Conservation (phyloP, 2,329 filamentous ascomycete genomes). For the Phialophora macrospora region DNA sequence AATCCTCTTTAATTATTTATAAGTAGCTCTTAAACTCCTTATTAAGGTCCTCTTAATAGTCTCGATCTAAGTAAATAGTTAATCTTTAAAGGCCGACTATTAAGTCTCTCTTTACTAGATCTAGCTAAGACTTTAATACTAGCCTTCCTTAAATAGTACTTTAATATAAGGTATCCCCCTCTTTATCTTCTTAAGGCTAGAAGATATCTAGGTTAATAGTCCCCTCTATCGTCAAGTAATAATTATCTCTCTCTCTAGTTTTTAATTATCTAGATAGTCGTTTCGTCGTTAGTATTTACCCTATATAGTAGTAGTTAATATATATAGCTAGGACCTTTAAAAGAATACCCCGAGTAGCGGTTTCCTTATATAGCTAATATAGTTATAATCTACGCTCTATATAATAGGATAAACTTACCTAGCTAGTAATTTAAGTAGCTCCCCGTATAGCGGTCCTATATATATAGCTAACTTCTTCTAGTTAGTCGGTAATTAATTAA, state of each 20-base stretch:
- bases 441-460: too few relatives aligned
- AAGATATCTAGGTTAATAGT: not conserved
- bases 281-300: too few relatives aligned
- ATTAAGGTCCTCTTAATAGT: too few relatives aligned
- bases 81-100: too few relatives aligned
- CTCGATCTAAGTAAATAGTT: too few relatives aligned
- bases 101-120: too few relatives aligned
- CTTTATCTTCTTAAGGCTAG: not conserved
- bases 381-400: not conserved
- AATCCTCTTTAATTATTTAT: too few relatives aligned
- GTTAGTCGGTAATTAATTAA: too few relatives aligned
- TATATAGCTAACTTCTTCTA: too few relatives aligned
- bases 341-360: not conserved
- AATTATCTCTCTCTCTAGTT: not conserved
- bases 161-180: not conserved
- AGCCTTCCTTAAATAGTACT: not conserved
- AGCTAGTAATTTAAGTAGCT: too few relatives aligned
- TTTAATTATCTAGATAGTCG: not conserved
- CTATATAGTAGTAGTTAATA: not conserved
- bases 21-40: too few relatives aligned
- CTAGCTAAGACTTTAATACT: not conserved
- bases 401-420: conserved; percentile 1
- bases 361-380: conserved; percentile 5
- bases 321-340: not conserved
- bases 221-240: not conserved